These are phyloP conservation scores for Xenosphaeropsis pyriputrescens DNA, from an alignment of 2,329 filamentous ascomycete species.

Conservation along the genomic window DNA sequence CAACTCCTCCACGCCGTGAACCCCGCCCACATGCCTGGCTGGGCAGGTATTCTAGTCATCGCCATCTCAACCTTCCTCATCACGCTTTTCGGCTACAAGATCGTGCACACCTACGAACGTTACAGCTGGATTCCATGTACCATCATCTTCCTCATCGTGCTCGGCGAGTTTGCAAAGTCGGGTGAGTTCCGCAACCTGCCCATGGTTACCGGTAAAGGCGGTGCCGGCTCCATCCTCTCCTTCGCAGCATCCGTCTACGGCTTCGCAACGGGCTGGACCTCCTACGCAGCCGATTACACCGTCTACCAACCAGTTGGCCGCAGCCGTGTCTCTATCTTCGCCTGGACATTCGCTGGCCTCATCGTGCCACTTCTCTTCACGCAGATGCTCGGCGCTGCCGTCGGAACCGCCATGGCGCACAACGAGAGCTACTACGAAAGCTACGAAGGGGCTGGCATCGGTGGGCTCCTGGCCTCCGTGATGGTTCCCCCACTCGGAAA, in stretches of 20 bases:
- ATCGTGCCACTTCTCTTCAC: conserved; percentile 60
- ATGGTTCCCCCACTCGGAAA: conserved; percentile 46
- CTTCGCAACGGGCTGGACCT: conserved; percentile 60
- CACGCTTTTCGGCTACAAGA: conserved; percentile 60
- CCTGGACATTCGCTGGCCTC: conserved; percentile 54
- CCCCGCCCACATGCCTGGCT: conserved; percentile 44
- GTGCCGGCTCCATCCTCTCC: conserved; percentile 47
- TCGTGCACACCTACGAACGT: conserved; percentile 66
- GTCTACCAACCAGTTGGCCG: conserved; percentile 58
- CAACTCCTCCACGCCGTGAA: conserved; percentile 67
- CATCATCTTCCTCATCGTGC: conserved; percentile 58
- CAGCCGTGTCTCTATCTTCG: conserved; percentile 47
- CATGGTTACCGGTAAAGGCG: conserved; percentile 40
- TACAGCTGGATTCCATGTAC: conserved; percentile 61
- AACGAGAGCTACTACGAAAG: conserved; percentile 35
- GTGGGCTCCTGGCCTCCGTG: conserved; percentile 52
- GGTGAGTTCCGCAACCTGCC: conserved; percentile 47
- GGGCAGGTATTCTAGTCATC: conserved; percentile 62
- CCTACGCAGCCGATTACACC: conserved; percentile 65
- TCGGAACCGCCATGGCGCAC: conserved; percentile 45
- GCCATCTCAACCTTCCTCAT: conserved; percentile 51
- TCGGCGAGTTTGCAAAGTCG: conserved; percentile 53
- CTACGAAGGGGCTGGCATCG: conserved; percentile 41
- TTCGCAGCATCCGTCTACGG: conserved; percentile 54
- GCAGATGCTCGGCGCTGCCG: conserved; percentile 56